These are phyloP conservation scores for Mucor lusitanicus DNA, from an alignment of 371 early-diverging fungal genomes.

Conservation along the genomic window DNA sequence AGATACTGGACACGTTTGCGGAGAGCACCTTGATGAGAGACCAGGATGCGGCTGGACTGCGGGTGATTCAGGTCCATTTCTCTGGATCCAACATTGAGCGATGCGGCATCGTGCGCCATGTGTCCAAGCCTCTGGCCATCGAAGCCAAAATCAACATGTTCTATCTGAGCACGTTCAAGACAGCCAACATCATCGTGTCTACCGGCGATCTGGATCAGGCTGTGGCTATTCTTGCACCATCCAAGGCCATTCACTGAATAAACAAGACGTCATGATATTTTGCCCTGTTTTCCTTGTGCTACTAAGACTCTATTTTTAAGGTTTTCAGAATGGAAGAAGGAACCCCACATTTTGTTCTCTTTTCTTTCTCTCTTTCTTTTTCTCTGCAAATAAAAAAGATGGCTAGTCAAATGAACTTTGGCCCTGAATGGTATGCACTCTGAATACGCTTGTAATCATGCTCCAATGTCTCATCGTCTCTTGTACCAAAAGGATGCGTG, in stretches of 20 bases:
- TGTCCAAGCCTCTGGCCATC: constrained; percentile 54
- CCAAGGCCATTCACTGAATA: not conserved
- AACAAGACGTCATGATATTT: constrained; percentile 1
- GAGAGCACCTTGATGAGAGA: constrained; percentile 52
- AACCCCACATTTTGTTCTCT: not conserved
- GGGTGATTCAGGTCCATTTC: constrained; percentile 64
- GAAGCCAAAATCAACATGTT: constrained; percentile 56
- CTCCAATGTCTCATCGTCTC: not conserved
- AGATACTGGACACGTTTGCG: constrained; percentile 52
- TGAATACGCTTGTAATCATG: no score
- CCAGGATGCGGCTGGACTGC: constrained; percentile 40
- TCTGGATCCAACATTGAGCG: constrained; percentile 50
- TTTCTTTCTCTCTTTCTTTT: not conserved
- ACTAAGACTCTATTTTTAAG: not conserved
- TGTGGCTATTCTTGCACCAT: constrained; percentile 24
- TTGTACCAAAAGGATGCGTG: not conserved
- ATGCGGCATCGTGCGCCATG: constrained; percentile 62
- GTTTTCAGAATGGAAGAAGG: not conserved
- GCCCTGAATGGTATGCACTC: constrained; percentile 13
- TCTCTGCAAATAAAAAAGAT: not conserved
- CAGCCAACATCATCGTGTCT: constrained; percentile 61
- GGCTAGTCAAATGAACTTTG: constrained; percentile 18
- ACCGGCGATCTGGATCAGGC: constrained; percentile 40
- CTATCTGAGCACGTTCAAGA: constrained; percentile 59
- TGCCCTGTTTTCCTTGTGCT: not conserved